phyloP scores from a whole-genome alignment of 495 filamentous ascomycete genomes.

The Neurospora sp. region DNA sequence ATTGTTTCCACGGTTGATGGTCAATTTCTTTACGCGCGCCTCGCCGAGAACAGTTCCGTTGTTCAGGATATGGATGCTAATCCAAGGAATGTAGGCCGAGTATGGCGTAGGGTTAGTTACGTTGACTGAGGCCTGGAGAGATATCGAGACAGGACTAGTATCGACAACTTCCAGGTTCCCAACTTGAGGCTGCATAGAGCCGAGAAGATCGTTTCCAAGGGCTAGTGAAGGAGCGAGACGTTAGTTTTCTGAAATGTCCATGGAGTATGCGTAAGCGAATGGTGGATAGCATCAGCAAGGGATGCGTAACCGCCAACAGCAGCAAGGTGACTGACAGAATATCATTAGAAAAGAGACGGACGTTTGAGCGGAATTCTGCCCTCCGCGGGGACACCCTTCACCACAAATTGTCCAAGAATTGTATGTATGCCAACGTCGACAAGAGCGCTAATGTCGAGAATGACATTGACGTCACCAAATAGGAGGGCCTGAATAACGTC shows the following conservation, averaged over 20 bases:
- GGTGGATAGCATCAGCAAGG: neutral
- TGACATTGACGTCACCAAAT: constrained; percentile 54
- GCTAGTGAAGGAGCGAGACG: constrained; percentile 16
- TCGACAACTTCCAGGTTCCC: constrained; percentile 53
- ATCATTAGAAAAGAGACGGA: constrained; percentile 42
- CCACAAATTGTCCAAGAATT: constrained; percentile 62
- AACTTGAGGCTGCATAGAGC: constrained; percentile 49
- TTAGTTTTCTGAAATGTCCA: constrained; percentile 6
- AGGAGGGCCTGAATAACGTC: constrained; percentile 65
- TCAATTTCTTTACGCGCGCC: constrained; percentile 49
- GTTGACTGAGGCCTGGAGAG: constrained; percentile 58
- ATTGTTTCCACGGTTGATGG: constrained; percentile 59
- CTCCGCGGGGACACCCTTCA: constrained; percentile 75
- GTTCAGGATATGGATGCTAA: constrained; percentile 62
- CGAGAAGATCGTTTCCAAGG: constrained; percentile 28
- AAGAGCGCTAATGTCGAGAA: constrained; percentile 62
- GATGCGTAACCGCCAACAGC: constrained; percentile 2
- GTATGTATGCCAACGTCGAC: constrained; percentile 77
- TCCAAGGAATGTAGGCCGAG: constrained; percentile 64
- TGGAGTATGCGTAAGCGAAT: neutral
- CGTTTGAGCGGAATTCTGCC: constrained; percentile 82
- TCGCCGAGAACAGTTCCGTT: constrained; percentile 70
- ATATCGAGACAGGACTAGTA: constrained; percentile 58
- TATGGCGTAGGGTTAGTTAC: constrained; percentile 86
- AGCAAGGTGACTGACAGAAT: constrained; percentile 39